A percentile compares a stretch with the other conserved stretches of the same genome.
Conservation (phyloP, 768 basidiomycete genomes). For the Plicaturopsis crispa region DNA sequence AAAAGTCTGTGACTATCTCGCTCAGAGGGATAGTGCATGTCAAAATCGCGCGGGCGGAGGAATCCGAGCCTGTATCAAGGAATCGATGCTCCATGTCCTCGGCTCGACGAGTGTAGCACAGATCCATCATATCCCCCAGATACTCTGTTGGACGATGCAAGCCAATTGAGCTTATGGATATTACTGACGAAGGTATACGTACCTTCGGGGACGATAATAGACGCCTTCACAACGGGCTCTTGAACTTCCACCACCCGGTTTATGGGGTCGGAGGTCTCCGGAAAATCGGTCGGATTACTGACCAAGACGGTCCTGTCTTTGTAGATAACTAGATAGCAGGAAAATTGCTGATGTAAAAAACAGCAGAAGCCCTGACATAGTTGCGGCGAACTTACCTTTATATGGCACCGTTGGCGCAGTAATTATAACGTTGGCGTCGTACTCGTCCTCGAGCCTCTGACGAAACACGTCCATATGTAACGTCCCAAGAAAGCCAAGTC, state of each 20-base stretch:
- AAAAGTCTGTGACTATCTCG: slow-evolving; percentile 94
- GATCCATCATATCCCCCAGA: slow-evolving; percentile 93
- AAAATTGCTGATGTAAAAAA: slow-evolving; percentile 2
- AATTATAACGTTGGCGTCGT: slow-evolving; percentile 88
- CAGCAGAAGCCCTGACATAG: slow-evolving; percentile 1
- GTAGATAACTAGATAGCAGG: slow-evolving; percentile 54
- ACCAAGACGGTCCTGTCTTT: slow-evolving; percentile 54
- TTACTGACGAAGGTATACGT: slow-evolving; percentile 8
- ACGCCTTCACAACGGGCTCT: slow-evolving; percentile 90
- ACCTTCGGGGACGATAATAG: slow-evolving; percentile 94
- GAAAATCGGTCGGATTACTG: slow-evolving; percentile 95
- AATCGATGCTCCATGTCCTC: slow-evolving; percentile 80
- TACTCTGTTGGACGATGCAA: slow-evolving; percentile 47
- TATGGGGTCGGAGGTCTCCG: slow-evolving; percentile 59
- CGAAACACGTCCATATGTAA: slow-evolving; percentile 96
- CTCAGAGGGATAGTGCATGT: slow-evolving; percentile 81
- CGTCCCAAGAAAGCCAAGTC: slow-evolving; percentile 92
- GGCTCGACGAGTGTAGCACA: slow-evolving; percentile 82
- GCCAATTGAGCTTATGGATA: neutral
- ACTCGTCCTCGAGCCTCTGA: slow-evolving; percentile 95
- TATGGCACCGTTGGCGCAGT: slow-evolving; percentile 96
- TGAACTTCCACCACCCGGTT: slow-evolving; percentile 65
- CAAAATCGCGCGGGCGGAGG: slow-evolving; percentile 61
- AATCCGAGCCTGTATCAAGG: slow-evolving; percentile 45
- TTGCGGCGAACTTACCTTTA: slow-evolving; percentile 43